Evolutionary conservation across 345 rosid genomes (phyloP).

Genomic region (Aethionema arabicum): DNA sequence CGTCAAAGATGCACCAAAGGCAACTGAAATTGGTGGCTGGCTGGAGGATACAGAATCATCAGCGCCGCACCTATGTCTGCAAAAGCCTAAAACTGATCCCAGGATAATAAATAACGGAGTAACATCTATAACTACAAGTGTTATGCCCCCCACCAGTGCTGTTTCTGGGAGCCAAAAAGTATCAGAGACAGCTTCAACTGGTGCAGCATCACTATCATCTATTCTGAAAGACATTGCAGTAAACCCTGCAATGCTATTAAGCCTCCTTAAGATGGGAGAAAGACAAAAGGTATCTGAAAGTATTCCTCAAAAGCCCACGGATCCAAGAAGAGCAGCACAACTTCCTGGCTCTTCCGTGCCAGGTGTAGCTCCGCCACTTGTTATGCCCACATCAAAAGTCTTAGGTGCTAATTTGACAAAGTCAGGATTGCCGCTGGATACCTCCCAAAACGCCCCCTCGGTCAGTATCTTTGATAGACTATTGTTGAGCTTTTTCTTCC

Average conservation of each 20-base stretch:
- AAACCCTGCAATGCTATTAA: conserved; percentile 71
- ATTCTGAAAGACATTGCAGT: conserved; percentile 67
- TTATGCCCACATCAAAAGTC: conserved; percentile 37
- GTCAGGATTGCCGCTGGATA: conserved; percentile 47
- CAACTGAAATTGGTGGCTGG: conserved; percentile 63
- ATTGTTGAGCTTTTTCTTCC: conserved; percentile 1
- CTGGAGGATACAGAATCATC: conserved; percentile 51
- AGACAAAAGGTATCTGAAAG: conserved; percentile 56
- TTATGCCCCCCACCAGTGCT: conserved; percentile 35
- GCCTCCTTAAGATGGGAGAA: conserved; percentile 69
- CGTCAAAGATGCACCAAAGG: conserved; percentile 39
- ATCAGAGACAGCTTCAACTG: conserved; percentile 34
- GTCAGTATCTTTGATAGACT: conserved; percentile 45
- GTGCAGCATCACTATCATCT: conserved; percentile 46
- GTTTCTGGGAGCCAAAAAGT: conserved; percentile 42
- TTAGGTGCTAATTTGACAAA: conserved; percentile 47
- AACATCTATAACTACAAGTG: conserved; percentile 36
- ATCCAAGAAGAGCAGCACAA: conserved; percentile 42
- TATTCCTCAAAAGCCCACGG: conserved; percentile 30
- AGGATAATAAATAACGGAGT: conserved; percentile 45
- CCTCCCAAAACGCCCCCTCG: conserved; percentile 37
- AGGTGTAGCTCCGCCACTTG: conserved; percentile 44
- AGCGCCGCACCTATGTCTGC: conserved; percentile 28
- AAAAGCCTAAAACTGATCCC: conserved; percentile 42
- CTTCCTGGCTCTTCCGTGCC: conserved; percentile 46